Conservation (phyloP, 805 yeast species). For the Sugiyamaella americana region DNA sequence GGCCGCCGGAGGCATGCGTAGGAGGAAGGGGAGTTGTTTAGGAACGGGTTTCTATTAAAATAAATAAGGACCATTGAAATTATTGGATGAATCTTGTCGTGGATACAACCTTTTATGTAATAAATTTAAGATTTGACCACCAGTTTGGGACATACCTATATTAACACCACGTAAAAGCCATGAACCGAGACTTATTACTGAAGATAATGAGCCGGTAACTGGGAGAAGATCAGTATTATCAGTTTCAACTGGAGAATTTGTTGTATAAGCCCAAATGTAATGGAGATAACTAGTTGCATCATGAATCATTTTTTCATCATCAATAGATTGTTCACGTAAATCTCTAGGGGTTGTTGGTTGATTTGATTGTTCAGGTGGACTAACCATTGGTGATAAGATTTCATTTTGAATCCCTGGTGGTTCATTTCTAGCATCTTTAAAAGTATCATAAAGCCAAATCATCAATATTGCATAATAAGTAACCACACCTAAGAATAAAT, state of each 20-base stretch:
- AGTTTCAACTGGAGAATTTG: constrained; percentile 1
- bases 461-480: constrained; percentile 26
- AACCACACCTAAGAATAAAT: constrained; percentile 24
- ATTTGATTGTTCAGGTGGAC: constrained; percentile 5
- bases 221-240: not conserved
- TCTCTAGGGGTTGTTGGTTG: not conserved
- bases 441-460: constrained; percentile 26
- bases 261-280: constrained; percentile 14
- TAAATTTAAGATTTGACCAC: constrained; percentile 15
- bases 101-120: constrained; percentile 12
- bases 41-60: not conserved
- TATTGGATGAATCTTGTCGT: not conserved
- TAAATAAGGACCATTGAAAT: not conserved
- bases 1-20: no score
- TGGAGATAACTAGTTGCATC: constrained; percentile 17
- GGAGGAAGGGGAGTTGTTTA: no score
- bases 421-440: constrained; percentile 1
- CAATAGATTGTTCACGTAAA: not conserved
- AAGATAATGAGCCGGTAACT: not conserved
- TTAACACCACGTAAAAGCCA: constrained; percentile 14
- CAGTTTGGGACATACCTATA: constrained; percentile 15
- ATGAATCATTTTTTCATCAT: constrained; percentile 21
- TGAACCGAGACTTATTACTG: constrained; percentile 15
- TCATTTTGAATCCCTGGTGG: no score
- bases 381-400: not conserved